These are phyloP conservation scores for Fusarium longipes DNA, from an alignment of 2,329 filamentous ascomycete species.

Conservation along the genomic window DNA sequence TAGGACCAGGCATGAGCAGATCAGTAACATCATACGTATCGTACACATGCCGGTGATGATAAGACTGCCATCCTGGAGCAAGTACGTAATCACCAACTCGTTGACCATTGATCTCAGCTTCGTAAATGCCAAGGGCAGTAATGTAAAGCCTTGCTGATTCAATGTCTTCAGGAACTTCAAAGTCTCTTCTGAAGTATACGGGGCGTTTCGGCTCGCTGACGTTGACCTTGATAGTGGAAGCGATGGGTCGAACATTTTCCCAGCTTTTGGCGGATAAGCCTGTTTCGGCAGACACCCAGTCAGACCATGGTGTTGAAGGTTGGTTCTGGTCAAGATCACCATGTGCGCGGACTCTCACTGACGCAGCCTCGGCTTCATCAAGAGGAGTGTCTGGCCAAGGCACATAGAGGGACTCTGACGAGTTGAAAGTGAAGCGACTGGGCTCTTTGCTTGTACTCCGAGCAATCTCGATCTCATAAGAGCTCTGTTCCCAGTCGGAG, in stretches of 20 bases:
- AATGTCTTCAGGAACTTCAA: conserved; percentile 41
- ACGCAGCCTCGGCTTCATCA: conserved; percentile 46
- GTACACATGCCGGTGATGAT: conserved; percentile 61
- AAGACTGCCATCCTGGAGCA: conserved; percentile 64
- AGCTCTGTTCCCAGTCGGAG: conserved; percentile 55
- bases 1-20: conserved; percentile 54
- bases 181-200: conserved; percentile 49
- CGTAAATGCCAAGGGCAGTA: conserved; percentile 59
- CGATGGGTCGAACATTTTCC: not conserved
- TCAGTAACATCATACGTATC: conserved; percentile 63
- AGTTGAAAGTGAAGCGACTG: conserved; percentile 45
- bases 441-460: conserved; percentile 22
- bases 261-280: not conserved
- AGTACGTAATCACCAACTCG: conserved; percentile 50
- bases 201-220: not conserved
- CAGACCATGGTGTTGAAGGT: not conserved
- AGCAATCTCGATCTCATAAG: conserved; percentile 57
- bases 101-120: conserved; percentile 59
- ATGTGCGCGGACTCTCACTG: conserved; percentile 51
- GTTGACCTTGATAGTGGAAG: not conserved
- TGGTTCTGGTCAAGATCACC: not conserved
- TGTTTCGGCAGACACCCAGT: not conserved
- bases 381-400: conserved; percentile 57
- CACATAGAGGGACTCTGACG: conserved; percentile 54
- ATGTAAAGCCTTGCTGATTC: conserved; percentile 58